These are phyloP conservation scores for Phylloporus rhodoxanthus DNA, from an alignment of 768 basidiomycete species.

Conservation along the genomic window DNA sequence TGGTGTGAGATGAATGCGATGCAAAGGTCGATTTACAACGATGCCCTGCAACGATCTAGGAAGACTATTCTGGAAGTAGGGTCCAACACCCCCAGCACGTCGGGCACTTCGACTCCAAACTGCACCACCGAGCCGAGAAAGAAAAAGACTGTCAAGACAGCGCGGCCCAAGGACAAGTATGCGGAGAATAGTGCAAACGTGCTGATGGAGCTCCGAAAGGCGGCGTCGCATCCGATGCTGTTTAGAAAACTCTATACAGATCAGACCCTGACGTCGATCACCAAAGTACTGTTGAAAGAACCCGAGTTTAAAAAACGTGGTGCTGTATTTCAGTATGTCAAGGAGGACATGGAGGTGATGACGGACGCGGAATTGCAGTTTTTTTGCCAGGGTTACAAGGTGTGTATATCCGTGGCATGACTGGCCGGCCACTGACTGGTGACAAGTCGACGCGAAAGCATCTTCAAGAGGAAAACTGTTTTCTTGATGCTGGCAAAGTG, in stretches of 20 bases:
- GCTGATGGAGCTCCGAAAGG: constrained; percentile 95
- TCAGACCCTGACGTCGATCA: constrained; percentile 62
- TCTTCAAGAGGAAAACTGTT: constrained; percentile 67
- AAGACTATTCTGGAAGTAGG: constrained; percentile 62
- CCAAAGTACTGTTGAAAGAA: constrained; percentile 83
- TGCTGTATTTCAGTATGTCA: constrained; percentile 76
- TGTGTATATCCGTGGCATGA: constrained; percentile 23
- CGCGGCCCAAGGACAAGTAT: constrained; percentile 61
- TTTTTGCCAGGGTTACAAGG: constrained; percentile 84
- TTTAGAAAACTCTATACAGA: constrained; percentile 85
- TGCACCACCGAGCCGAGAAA: constrained; percentile 24
- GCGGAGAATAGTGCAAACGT: constrained; percentile 86
- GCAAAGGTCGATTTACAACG: constrained; percentile 79
- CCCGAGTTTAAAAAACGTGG: constrained; percentile 84
- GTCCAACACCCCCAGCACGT: constrained; percentile 20
- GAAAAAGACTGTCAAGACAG: constrained; percentile 30
- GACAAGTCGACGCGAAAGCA: constrained; percentile 65
- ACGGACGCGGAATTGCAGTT: constrained; percentile 92
- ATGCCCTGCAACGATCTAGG: constrained; percentile 78
- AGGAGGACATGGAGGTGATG: constrained; percentile 98
- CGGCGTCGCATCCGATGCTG: constrained; percentile 93
- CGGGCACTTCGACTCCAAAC: constrained; percentile 30
- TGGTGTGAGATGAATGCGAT: constrained; percentile 89
- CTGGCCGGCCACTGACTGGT: constrained; percentile 4
- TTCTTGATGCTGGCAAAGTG: constrained; percentile 86